Conservation (phyloP, 2,329 filamentous ascomycete species). For the Epichloe scottii region DNA sequence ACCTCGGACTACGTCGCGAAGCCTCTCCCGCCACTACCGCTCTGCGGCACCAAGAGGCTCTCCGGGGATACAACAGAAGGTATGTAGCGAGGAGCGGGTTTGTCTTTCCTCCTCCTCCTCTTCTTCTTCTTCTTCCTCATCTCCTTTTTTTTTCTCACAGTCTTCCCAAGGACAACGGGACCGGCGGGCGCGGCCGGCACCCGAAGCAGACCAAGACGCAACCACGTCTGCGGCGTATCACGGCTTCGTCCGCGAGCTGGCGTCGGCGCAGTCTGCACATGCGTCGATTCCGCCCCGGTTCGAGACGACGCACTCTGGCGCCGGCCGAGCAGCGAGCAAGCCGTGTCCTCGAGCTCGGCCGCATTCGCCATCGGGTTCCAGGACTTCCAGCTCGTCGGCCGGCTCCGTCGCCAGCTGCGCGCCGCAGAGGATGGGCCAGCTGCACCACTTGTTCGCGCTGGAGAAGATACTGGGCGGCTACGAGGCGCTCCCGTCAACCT, state of each 20-base stretch:
- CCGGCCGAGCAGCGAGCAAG: not conserved
- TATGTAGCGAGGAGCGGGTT: not conserved
- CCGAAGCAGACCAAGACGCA: not conserved
- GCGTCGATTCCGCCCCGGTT: too few species aligned
- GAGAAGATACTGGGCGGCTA: not conserved
- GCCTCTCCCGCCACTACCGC: not conserved
- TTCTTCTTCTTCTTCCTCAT: too few species aligned
- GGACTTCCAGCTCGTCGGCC: too few species aligned
- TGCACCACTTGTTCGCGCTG: not conserved
- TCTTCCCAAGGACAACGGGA: not conserved
- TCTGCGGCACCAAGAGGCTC: not conserved
- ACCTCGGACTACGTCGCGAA: not conserved
- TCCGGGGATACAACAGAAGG: not conserved
- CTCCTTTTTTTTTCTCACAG: too few species aligned
- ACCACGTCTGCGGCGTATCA: not conserved
- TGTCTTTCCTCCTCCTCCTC: not conserved
- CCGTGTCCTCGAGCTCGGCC: not conserved
- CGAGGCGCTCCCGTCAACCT: not conserved
- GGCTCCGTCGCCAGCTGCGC: too few species aligned
- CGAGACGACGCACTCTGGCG: too few species aligned
- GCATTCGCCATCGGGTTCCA: not conserved
- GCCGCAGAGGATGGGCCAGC: not conserved
- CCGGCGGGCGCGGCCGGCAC: not conserved
- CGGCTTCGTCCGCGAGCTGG: not conserved
- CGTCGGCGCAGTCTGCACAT: not conserved